phyloP scores from a whole-genome alignment of 1,284 basidiomycete genomes.

The Ustilago crameri region DNA sequence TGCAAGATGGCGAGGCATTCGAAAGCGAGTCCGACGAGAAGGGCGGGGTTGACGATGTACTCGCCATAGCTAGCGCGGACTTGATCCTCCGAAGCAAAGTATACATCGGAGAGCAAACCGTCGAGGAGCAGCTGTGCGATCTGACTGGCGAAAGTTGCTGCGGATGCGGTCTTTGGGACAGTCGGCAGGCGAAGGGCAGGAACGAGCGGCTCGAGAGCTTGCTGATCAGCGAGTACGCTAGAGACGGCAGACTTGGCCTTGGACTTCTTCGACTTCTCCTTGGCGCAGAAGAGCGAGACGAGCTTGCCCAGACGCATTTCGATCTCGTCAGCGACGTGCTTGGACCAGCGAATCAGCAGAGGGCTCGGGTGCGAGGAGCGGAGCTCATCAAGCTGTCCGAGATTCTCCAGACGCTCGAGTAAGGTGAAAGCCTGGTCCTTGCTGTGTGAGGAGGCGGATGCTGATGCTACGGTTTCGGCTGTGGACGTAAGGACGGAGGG shows the following conservation, averaged over 20 bases:
- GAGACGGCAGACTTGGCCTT: slow-evolving; percentile 10
- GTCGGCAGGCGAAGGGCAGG: slow-evolving; percentile 43
- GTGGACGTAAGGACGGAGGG: slow-evolving; percentile 58
- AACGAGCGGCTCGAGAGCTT: slow-evolving; percentile 30
- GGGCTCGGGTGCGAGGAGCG: slow-evolving; percentile 37
- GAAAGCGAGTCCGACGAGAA: slow-evolving; percentile 36
- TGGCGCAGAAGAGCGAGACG: slow-evolving; percentile 25
- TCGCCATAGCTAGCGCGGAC: slow-evolving; percentile 29
- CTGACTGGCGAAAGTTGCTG: slow-evolving; percentile 15
- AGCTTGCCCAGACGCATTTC: slow-evolving; percentile 26
- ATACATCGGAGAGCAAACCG: slow-evolving; percentile 23
- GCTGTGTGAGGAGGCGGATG: slow-evolving; percentile 21
- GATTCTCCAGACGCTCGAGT: slow-evolving; percentile 54
- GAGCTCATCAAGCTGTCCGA: slow-evolving; percentile 41
- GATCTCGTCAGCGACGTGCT: slow-evolving; percentile 38
- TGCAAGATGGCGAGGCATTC: slow-evolving; percentile 42
- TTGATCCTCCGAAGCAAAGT: slow-evolving; percentile 21
- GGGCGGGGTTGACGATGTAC: slow-evolving; percentile 34
- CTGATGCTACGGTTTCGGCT: slow-evolving; percentile 36
- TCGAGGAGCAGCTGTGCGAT: slow-evolving; percentile 30
- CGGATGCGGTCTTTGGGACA: slow-evolving; percentile 22
- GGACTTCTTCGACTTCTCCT: not conserved
- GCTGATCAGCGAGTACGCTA: slow-evolving; percentile 12
- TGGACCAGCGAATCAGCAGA: slow-evolving; percentile 43
- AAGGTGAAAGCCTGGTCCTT: slow-evolving; percentile 49